Conservation (phyloP, 2,329 filamentous ascomycete genomes). For the Beauveria scarabaeidicola region DNA sequence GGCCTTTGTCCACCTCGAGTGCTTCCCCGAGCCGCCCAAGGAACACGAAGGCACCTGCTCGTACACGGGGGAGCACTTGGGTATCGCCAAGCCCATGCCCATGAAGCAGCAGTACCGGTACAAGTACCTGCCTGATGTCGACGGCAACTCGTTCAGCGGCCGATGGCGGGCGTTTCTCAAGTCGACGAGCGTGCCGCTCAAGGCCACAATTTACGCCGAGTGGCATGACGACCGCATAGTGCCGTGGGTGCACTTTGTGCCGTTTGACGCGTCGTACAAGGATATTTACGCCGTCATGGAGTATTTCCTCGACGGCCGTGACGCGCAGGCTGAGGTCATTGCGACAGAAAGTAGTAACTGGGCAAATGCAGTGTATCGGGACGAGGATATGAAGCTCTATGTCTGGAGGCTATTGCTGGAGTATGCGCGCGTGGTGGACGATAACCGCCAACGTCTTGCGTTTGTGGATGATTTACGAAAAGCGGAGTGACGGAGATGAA, state of each 20-base stretch:
- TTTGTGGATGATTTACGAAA: conserved; percentile 21
- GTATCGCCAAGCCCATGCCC: conserved; percentile 14
- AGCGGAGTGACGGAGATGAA: neutral
- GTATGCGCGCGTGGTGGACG: conserved; percentile 31
- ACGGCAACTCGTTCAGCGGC: conserved; percentile 41
- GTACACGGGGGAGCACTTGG: neutral
- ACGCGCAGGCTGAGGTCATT: conserved; percentile 37
- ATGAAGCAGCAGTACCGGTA: conserved; percentile 30
- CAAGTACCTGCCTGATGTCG: conserved; percentile 33
- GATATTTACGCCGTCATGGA: conserved; percentile 31
- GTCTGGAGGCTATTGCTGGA: conserved; percentile 41
- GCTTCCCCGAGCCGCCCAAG: neutral
- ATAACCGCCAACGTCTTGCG: conserved; percentile 21
- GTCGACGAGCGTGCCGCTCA: conserved; percentile 1
- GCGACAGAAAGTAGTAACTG: conserved; percentile 42
- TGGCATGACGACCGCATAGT: conserved; percentile 46
- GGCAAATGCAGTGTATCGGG: conserved; percentile 43
- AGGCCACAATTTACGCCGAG: neutral
- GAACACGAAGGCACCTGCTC: neutral
- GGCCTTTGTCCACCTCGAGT: conserved; percentile 22
- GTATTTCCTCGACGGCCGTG: conserved; percentile 40
- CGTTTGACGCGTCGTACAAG: conserved; percentile 49
- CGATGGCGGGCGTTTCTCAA: neutral
- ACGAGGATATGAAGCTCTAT: conserved; percentile 50
- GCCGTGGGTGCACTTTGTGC: conserved; percentile 55